Evolutionary conservation across 352 stramenopile species (phyloP).

Genomic region (Thraustochytrium striatum): DNA sequence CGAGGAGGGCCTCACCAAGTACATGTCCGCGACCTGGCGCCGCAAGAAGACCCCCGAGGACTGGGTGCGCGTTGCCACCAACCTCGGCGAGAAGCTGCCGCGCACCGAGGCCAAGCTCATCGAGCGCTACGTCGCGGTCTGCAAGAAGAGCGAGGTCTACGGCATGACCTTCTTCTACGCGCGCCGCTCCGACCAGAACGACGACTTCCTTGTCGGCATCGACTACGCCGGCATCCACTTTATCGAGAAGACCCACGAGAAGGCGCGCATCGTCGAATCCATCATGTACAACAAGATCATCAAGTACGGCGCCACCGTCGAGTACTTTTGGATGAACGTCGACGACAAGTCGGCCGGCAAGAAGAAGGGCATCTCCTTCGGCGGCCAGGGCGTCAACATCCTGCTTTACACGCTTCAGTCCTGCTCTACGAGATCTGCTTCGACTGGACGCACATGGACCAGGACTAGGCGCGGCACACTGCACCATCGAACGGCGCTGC

Average conservation of each 20-base stretch:
- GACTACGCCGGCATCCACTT: conserved; percentile 84
- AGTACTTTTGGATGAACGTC: conserved; percentile 47
- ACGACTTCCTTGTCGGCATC: conserved; percentile 77
- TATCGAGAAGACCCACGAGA: conserved; percentile 64
- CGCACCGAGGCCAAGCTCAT: conserved; percentile 22
- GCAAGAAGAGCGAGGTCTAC: conserved; percentile 37
- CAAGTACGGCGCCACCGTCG: conserved; percentile 46
- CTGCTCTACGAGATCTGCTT: conserved; percentile 49
- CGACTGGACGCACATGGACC: conserved; percentile 34
- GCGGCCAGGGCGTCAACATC: conserved; percentile 22
- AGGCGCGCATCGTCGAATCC: conserved; percentile 55
- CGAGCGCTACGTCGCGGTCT: conserved; percentile 39
- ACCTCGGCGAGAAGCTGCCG: conserved; percentile 18
- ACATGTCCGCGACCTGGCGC: conserved; percentile 18
- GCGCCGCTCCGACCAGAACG: conserved; percentile 32
- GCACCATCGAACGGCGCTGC: no score
- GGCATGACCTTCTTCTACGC: conserved; percentile 46
- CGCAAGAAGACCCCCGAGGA: conserved; percentile 19
- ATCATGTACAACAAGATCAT: conserved; percentile 30
- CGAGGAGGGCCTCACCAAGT: conserved; percentile 26
- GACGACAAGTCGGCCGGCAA: neutral
- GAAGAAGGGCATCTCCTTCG: conserved; percentile 6
- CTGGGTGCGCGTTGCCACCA: conserved; percentile 22
- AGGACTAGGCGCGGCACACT: no score
- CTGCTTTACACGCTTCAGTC: conserved; percentile 45